Conservation (phyloP, 768 basidiomycete genomes). For the Crepidotus variabilis region DNA sequence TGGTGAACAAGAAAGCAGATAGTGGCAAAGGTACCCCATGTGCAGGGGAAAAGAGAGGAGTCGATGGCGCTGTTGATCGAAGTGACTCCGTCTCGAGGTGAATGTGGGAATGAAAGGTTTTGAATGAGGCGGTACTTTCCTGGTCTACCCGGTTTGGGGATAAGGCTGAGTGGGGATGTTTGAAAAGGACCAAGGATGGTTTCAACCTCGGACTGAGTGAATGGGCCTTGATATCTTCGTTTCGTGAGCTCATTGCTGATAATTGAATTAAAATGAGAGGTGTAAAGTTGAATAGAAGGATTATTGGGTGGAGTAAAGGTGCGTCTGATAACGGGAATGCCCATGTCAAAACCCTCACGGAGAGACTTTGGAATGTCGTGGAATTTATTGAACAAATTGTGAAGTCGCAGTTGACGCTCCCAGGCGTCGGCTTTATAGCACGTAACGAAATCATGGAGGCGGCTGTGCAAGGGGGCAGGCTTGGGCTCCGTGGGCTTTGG, state of each 20-base stretch:
- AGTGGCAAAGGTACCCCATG: slow-evolving; percentile 35
- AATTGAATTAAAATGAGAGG: slow-evolving; percentile 13
- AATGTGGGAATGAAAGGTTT: slow-evolving; percentile 21
- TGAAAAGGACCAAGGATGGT: slow-evolving; percentile 33
- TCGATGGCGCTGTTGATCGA: slow-evolving; percentile 33
- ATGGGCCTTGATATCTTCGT: slow-evolving; percentile 29
- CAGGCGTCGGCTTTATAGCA: slow-evolving; percentile 30
- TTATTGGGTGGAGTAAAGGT: slow-evolving; percentile 30
- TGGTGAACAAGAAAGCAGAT: slow-evolving; percentile 21
- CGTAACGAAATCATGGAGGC: slow-evolving; percentile 13
- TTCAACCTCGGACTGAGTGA: slow-evolving; percentile 20
- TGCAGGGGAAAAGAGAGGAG: slow-evolving; percentile 29
- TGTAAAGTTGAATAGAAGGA: slow-evolving; percentile 12
- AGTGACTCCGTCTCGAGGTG: neutral
- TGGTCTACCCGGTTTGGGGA: slow-evolving; percentile 30
- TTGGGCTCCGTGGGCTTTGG: slow-evolving; percentile 32
- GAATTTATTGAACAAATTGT: slow-evolving; percentile 20
- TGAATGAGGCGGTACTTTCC: slow-evolving; percentile 31
- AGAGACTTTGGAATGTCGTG: slow-evolving; percentile 20
- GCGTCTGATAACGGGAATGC: slow-evolving; percentile 24
- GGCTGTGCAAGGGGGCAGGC: slow-evolving; percentile 31
- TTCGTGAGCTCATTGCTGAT: slow-evolving; percentile 19
- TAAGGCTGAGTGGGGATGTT: slow-evolving; percentile 29
- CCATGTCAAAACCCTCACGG: slow-evolving; percentile 27
- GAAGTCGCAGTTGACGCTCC: slow-evolving; percentile 16